Evolutionary conservation across 2,329 filamentous ascomycete genomes (phyloP), one percentile per base, ranked within the genome.

Genomic region (Phaeoacremonium minimum): DNA sequence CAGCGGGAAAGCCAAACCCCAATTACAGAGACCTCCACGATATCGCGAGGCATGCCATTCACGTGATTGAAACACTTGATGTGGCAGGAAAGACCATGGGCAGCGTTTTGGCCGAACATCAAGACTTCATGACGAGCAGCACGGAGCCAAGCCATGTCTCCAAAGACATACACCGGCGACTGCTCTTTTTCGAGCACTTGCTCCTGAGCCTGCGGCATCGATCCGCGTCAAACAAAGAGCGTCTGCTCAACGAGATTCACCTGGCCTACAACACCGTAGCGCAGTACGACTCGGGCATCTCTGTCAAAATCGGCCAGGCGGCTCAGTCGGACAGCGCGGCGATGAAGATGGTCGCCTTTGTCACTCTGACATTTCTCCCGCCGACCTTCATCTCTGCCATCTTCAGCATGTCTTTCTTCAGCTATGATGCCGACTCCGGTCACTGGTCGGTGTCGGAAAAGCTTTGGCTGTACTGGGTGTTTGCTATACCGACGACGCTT

Each of bases 161-260:
- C n/a, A n/a, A n/a, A n/a, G n/a, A n/a, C n/a, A n/a, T n/a, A n/a
- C 51, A 55, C 16, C 42, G 55, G 18, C 46, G 56, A 4, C 49
- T 71, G 5, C 38, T 46, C 0, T 62, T 56, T 36, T 52, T 47
- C 26, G 49, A 57, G 18, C 51, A 58, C 14, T 53, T 63, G 13
- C 34, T 66, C 2, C 41, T 46, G 13, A 61, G 55, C 34, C 51
- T 68, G 1, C 53, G 55, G 3, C 43, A 51, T 9, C 57, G 68
- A 11, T 57, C 65, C 0, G 41, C 42, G 0, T 58, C 66, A 1
- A 69, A 64, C 46, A 57, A 60, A 11, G 54, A 64, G 12, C 44
- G 78, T 40, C 57, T 83, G 49, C 33, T 71, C 52, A 54, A 80
- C 58, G 52, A 81, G 67, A 64, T 82, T 55, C 55, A 79, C 38